Evolutionary conservation across 495 filamentous ascomycete genomes (phyloP).

Genomic region (Articulospora tetracladia): DNA sequence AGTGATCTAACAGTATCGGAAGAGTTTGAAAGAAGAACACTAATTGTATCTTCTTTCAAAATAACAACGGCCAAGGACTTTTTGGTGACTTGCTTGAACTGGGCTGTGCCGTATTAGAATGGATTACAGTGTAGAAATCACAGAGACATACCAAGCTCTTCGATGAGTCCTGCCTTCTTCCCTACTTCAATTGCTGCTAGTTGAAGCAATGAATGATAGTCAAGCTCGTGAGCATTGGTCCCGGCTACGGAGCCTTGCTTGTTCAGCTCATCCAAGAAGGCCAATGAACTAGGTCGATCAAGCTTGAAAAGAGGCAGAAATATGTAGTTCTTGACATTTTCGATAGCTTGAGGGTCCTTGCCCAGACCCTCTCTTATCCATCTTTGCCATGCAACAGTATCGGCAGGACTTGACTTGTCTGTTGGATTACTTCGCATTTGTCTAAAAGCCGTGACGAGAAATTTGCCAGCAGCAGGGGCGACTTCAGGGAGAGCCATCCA

Average conservation of each 20-base stretch:
- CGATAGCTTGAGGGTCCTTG: constrained; percentile 50
- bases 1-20: constrained; percentile 63
- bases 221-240: constrained; percentile 33
- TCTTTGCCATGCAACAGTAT: constrained; percentile 35
- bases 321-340: constrained; percentile 68
- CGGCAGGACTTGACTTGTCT: constrained; percentile 30
- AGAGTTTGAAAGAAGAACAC: constrained; percentile 57
- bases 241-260: constrained; percentile 30
- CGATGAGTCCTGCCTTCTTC: constrained; percentile 73
- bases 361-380: constrained; percentile 44
- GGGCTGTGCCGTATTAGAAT: constrained; percentile 11
- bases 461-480: constrained; percentile 60
- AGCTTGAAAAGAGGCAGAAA: constrained; percentile 66
- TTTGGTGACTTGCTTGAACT: constrained; percentile 8
- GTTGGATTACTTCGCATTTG: constrained; percentile 34
- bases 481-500: constrained; percentile 62
- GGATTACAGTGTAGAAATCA: neutral
- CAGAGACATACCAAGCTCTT: constrained; percentile 63
- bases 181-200: constrained; percentile 70
- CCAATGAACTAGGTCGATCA: constrained; percentile 46
- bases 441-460: constrained; percentile 56
- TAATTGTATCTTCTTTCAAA: constrained; percentile 39
- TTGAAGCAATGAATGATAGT: constrained; percentile 52
- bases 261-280: constrained; percentile 49
- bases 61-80: constrained; percentile 23